Evolutionary conservation across 106 monocot genomes (phyloP), one percentile per base, ranked within the genome.

Genomic region (Alisma plantagoaquatica): DNA sequence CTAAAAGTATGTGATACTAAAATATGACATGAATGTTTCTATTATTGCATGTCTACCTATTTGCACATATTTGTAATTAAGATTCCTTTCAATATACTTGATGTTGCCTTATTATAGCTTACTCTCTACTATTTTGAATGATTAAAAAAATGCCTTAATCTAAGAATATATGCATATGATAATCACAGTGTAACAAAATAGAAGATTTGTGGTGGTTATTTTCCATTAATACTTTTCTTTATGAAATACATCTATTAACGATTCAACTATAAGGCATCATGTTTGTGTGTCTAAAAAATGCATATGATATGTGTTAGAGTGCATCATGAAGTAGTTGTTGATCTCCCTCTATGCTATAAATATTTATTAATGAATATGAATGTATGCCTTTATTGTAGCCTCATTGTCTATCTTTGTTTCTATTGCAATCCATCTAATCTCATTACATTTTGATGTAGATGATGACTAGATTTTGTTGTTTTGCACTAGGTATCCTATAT

Each of bases 401-500:
- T 49, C 19, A 49, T 18, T 11, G 2, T 23, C 24, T 3, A 18
- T 23, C 24, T 23, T 11, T 10, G 10, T 19, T 1, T 6, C 21
- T 49, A 2, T 1, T 21, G 20, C 10, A 3, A 10, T 10, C 3
- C 49, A 14, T 38, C 35, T 38, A 7, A 38, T 38, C 35, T 38
- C 35, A 7, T 14, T 46, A n/a, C n/a, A n/a, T n/a, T n/a, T n/a
- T n/a, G n/a, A n/a, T n/a, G n/a, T n/a, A n/a, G n/a, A n/a, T n/a
- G n/a, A n/a, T n/a, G n/a, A n/a, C n/a, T n/a, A n/a, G n/a, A n/a
- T 21, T 41, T 29, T 24, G 9, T 50, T 16, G 21, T 53, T 21
- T 9, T 64, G 10, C 6, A 45, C 27, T 41, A 92, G 92, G 92
- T 83, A 93, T 41, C 92, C 92, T 14, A 83, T 93, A 23, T 93